A percentile compares a stretch with the other conserved stretches of the same genome.
Conservation (phyloP, 2,329 filamentous ascomycete genomes). For the Atkinsonella texensis region DNA sequence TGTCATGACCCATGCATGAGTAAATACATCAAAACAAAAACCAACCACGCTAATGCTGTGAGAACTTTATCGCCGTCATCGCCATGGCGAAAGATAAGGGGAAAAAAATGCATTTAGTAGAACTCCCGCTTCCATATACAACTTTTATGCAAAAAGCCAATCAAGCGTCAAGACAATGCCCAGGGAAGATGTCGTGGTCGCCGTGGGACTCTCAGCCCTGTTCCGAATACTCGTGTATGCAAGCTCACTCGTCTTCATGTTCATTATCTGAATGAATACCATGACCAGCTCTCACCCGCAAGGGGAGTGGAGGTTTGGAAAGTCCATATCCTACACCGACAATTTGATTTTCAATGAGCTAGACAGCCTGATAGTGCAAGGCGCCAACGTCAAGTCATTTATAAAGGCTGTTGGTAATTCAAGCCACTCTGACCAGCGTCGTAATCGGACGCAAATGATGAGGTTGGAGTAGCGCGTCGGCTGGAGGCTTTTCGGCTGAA, state of each 20-base stretch:
- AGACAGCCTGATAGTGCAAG: too few species aligned
- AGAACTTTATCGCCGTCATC: neutral
- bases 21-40: neutral
- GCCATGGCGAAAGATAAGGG: neutral
- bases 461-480: constrained; percentile 30
- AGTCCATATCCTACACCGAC: too few species aligned
- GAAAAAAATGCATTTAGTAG: neutral
- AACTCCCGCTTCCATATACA: constrained; percentile 1
- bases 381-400: too few species aligned
- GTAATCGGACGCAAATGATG: constrained; percentile 26
- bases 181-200: neutral
- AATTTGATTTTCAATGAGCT: too few species aligned
- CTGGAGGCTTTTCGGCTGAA: constrained; percentile 40
- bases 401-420: constrained; percentile 9
- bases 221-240: too few species aligned
- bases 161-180: neutral
- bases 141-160: neutral
- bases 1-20: neutral
- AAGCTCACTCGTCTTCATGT: too few species aligned
- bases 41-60: constrained; percentile 4
- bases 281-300: too few species aligned
- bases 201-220: too few species aligned
- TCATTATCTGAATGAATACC: too few species aligned
- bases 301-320: too few species aligned
- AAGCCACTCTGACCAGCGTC: constrained; percentile 24